Base-by-base conservation (phyloP, 2,329 filamentous ascomycete genomes). In the Aspergillus sp. region DNA sequence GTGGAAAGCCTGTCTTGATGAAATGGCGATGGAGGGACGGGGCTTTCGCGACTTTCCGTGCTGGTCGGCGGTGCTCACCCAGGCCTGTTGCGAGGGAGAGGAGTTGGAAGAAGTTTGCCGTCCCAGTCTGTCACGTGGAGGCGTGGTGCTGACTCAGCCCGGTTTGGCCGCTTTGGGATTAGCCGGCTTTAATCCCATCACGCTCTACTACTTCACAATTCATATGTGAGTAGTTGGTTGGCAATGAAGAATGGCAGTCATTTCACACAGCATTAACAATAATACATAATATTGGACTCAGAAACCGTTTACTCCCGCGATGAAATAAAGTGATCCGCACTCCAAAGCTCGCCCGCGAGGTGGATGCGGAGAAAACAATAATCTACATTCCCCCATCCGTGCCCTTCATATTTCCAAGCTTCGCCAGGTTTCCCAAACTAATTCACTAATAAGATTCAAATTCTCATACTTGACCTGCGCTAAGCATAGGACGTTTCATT, bases 401-500 rank as follows among this genome's bases (percentile, higher is more conserved):
- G 8, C 12, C 18, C 45, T 50, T 18, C 26, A 38, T 5, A 47
- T 18, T 13, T 34, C 32, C 32, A 12, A 39, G 22, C 36, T 36
- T 24, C 32, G 5, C 34, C 39, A 26, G 8, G 22, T 7, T 30
- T 15, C 20, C 8, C 42, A 48, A 20, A 11, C 20, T 38, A 44
- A 42, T 12, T 30, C 44, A 38, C 30, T n/a, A 12, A 18, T 20
- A 17, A 15, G 34, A n/a, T 13, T 17, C 36, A 48, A 4, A 43
- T 20, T 12, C 15, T 55, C 62, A 72, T 43, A 60, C 60, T 54
- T 69, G 64, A 3, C 60, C 65, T 32, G 66, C 65, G 41, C 69
- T 65, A 4, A 74, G 53, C 24, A 72, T 54, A 22, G 67, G 81
- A 63, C 84, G 76, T 78, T 88, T 88, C 75, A 85, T 81, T 20